Evolutionary conservation across 371 early-diverging fungal species (phyloP), one percentile per base, ranked within the genome.

Genomic region (Syncephalastrum racemosum): DNA sequence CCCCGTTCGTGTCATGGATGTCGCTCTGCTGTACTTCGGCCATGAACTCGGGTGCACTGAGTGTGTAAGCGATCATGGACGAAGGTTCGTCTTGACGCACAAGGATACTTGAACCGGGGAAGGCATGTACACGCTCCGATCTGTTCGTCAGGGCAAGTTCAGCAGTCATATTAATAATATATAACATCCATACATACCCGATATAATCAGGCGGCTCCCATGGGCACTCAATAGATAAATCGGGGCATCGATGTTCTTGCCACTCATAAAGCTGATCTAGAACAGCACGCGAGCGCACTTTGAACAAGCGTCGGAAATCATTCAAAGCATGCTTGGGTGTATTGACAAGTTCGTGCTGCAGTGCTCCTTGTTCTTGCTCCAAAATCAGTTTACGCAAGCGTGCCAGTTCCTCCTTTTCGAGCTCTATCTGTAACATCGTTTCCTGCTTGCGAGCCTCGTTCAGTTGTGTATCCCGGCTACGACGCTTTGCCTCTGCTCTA

Each of bases 11-110:
- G 43, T 51, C 13, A 4, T 52, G 24, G 6, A 31, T 31, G 10
- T 31, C 36, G 10, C 6, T 31, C 36, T 51, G 59, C 27, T 48
- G 27, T 39, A 64, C 27, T 49, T 60, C 60, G 15, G 50, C 56
- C 18, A 53, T n/a, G 25, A 60, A 60, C 27, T 60, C 59, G 19
- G 16, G 56, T 12, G 59, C 56, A 56, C 60, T 59, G 44, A 96
- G 73, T 1, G 94, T 85, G 53, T 88, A 91, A 1, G 96, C 93
- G 49, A 97, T 88, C 49, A 96, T 91, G 1, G 96, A 93, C 44
- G 88, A 89, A 4, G 93, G 95, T 59, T 97, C 96, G 16, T 91
- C 85, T 63, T 97, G 95, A 20, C 94, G 83, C 10, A 96, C 85
- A 90, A 95, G 83, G 10, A 95, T 80, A 3, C 85, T 71, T 1